Percentiles rank a stretch among this genome's conserved stretches.
phyloP scores from a whole-genome alignment of 2,329 filamentous ascomycete species.

The Ampelomyces quisqualis region DNA sequence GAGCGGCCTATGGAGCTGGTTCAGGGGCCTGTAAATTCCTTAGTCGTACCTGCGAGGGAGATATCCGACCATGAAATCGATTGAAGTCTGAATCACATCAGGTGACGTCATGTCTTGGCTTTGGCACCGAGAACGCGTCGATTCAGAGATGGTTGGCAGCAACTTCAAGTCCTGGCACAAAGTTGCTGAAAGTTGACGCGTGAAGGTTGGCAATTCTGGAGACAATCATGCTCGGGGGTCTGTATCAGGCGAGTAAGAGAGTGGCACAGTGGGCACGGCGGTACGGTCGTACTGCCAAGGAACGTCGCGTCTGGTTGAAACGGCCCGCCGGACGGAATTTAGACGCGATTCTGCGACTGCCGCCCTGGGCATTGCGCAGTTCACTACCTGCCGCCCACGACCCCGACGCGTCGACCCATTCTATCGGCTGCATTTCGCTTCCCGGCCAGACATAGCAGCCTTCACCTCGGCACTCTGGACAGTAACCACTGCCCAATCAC shows the following conservation, averaged over 20 bases:
- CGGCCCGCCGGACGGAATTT: conserved; percentile 3
- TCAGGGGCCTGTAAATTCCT: too few species aligned
- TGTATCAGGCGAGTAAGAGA: conserved; percentile 2
- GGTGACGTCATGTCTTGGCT: too few species aligned
- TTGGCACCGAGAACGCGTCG: too few species aligned
- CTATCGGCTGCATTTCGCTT: conserved; percentile 17
- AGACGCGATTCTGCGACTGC: conserved; percentile 1
- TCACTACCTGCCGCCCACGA: conserved; percentile 5
- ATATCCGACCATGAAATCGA: too few species aligned
- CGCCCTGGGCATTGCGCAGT: conserved; percentile 2
- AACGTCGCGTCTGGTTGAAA: conserved; percentile 4
- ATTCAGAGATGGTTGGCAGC: not conserved
- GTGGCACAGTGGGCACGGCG: not conserved
- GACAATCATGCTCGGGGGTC: not conserved
- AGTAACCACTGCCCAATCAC: conserved; percentile 14
- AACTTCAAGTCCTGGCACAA: not conserved
- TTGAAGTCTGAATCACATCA: too few species aligned
- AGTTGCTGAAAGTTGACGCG: conserved; percentile 1
- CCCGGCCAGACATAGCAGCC: conserved; percentile 5
- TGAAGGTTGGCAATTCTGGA: not conserved
- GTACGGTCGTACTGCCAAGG: conserved; percentile 1
- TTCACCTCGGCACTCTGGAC: conserved; percentile 6
- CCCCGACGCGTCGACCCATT: conserved; percentile 22
- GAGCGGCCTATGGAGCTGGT: too few species aligned
- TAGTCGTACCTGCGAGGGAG: too few species aligned